Base-by-base conservation (phyloP, 345 rosid genomes). In the Litchi chinensis region DNA sequence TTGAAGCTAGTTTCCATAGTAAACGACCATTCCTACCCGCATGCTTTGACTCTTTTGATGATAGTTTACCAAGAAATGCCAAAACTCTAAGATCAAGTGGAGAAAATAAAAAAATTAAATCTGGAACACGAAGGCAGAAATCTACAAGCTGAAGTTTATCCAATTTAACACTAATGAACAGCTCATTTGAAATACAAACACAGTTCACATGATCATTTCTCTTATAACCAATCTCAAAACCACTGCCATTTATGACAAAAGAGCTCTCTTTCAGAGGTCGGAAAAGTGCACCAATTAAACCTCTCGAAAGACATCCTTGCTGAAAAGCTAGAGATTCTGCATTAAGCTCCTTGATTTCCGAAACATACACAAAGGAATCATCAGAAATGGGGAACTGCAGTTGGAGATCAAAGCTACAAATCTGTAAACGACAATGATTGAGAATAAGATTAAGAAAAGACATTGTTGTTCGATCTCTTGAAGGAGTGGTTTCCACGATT, bases 1-100 rank as follows among this genome's bases (percentile, higher is more conserved):
- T 83, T 75, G 95, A 94, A 77, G 93, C 97, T 74, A 93, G 70
- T 80, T 87, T 91, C 99, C 99, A 95, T 4, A 93, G 89, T 72
- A 83, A 79, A 77, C 90, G 87, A 73, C 99, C 98, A 84, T 78
- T 86, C 84, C 98, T 88, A 69, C 98, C 87, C 67, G 73, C 82
- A 63, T 76, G 81, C 71, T 76, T 88, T 28, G 83, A 71, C 79
- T 73, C 86, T 77, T 81, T 84, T 72, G 91, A 83, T 16, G 85
- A 86, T 68, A 90, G 75, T 50, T 86, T 87, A 24, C 74, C 73
- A 82, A 88, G 79, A n/a, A 79, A 87, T 79, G 85, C 79, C 3
- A 91, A 56, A 82, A 91, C 82, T 77, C 83, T 81, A 71, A 95
- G 76, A 83, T 92, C 96, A 65, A 79, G 71, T 6, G 98, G 92